Evolutionary conservation across 1,284 basidiomycete species (phyloP), one percentile per base, ranked within the genome.

Genomic region (Ustilago sp.): DNA sequence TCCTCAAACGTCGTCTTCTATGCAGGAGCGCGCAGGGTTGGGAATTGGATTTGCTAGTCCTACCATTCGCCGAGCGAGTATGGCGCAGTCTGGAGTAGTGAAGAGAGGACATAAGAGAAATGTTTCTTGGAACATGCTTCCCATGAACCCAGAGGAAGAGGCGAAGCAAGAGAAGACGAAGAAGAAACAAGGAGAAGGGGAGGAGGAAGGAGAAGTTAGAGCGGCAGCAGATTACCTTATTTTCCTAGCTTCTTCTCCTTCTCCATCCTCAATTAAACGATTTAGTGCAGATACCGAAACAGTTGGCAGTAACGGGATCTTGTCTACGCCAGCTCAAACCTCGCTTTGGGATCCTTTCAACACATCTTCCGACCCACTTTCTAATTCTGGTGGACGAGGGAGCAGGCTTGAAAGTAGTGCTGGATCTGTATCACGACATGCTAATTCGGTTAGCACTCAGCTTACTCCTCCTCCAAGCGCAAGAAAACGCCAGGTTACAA

Each of bases 321-420:
- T 76, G 4, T 64, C 68, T 3, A 76, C 74, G 0, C 74, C 74
- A 7, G 68, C 74, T 23, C 73, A 75, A 28, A 71, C 61, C 0
- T 71, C 64, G 41, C 62, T 76, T 0, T 76, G 74, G 74, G 74
- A 76, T 59, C 65, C 74, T 19, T 76, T 76, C 61, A 56, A 61
- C 32, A 53, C 59, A 17, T 28, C 57, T 31, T 53, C 45, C 43
- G 59, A 59, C n/a, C 19, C 54, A 32, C 47, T 35, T 17, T 39
- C 48, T 17, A 23, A 56, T 13, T 48, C 63, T 13, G 48, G 43
- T 34, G 63, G 60, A 23, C 47, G 64, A 39, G 45, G 70, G 3
- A 63, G 63, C 35, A 56, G 64, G 9, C 5, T 59, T 17, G 59
- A 59, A n/a, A 55, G 55, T 34, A 23, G 15, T 17, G 36, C 45